Evolutionary conservation across 2,329 filamentous ascomycete genomes (phyloP).

Genomic region (Nigrospora osmanthi): DNA sequence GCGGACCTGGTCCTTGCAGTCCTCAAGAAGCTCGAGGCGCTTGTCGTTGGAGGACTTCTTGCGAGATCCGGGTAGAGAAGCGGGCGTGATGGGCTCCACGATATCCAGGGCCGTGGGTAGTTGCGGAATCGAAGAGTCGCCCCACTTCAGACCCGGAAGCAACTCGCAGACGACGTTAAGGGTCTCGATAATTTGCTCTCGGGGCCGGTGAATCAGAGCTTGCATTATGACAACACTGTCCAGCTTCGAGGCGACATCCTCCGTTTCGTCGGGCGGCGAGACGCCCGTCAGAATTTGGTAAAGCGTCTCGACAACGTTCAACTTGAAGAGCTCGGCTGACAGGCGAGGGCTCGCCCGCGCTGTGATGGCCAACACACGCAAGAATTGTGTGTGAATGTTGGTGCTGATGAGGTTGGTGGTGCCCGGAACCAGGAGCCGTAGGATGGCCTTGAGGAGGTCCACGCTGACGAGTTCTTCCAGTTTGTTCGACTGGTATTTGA

Average conservation of each 20-base stretch:
- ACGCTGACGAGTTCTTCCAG: slow-evolving; percentile 88
- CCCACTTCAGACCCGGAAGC: slow-evolving; percentile 64
- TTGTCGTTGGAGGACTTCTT: slow-evolving; percentile 65
- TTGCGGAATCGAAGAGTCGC: slow-evolving; percentile 31
- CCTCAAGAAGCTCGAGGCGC: slow-evolving; percentile 70
- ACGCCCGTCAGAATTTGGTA: slow-evolving; percentile 97
- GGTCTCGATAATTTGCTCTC: slow-evolving; percentile 94
- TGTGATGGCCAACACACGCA: slow-evolving; percentile 84
- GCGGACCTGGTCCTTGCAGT: slow-evolving; percentile 80
- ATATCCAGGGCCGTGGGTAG: slow-evolving; percentile 19
- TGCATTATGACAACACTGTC: slow-evolving; percentile 99
- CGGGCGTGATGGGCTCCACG: slow-evolving; percentile 30
- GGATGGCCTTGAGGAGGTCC: slow-evolving; percentile 74
- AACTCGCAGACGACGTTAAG: slow-evolving; percentile 96
- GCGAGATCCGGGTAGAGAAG: slow-evolving; percentile 27
- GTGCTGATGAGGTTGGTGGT: slow-evolving; percentile 92
- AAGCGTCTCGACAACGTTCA: slow-evolving; percentile 94
- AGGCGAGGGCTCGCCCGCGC: slow-evolving; percentile 81
- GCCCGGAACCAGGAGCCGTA: slow-evolving; percentile 82
- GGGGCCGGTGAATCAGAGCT: slow-evolving; percentile 87
- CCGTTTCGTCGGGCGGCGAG: slow-evolving; percentile 73
- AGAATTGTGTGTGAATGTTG: slow-evolving; percentile 92
- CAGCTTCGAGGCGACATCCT: slow-evolving; percentile 76
- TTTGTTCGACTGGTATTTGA: slow-evolving; percentile 79
- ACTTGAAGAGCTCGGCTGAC: slow-evolving; percentile 85